A percentile compares a stretch with the other conserved stretches of the same genome.
Conservation (phyloP, 2,329 filamentous ascomycete species). For the Aspergillus sp. region DNA sequence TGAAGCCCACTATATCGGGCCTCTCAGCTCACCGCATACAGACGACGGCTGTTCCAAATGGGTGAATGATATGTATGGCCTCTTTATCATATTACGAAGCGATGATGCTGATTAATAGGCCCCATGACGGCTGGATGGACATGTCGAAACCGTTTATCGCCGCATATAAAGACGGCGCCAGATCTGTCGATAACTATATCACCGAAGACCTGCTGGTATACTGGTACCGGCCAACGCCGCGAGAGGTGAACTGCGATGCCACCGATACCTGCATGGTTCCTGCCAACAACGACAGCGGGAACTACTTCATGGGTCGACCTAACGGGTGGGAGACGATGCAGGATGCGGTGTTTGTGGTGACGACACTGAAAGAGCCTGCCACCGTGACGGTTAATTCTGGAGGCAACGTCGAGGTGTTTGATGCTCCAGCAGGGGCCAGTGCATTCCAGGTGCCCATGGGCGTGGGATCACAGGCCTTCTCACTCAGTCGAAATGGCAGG, state of each 20-base stretch:
- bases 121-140: constrained; percentile 55
- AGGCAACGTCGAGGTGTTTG: constrained; percentile 44
- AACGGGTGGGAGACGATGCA: constrained; percentile 52
- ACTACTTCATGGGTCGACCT: constrained; percentile 55
- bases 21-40: constrained; percentile 40
- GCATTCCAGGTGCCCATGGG: constrained; percentile 50
- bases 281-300: constrained; percentile 48
- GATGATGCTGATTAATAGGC: constrained; percentile 30
- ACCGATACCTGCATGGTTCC: constrained; percentile 52
- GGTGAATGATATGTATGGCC: constrained; percentile 51
- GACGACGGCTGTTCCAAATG: constrained; percentile 48
- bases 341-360: constrained; percentile 54
- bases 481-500: constrained; percentile 43
- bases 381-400: constrained; percentile 51
- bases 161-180: constrained; percentile 52
- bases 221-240: constrained; percentile 56
- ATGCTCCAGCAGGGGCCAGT: constrained; percentile 49
- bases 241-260: constrained; percentile 49
- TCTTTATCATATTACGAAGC: too few relatives aligned
- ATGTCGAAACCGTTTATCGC: constrained; percentile 56
- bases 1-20: constrained; percentile 57
- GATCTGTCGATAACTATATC: constrained; percentile 38
- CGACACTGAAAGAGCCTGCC: constrained; percentile 49
- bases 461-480: constrained; percentile 51
- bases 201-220: constrained; percentile 53